Evolutionary conservation across 2,329 filamentous ascomycete species (phyloP).

Genomic region (Apiospora phragmitis): DNA sequence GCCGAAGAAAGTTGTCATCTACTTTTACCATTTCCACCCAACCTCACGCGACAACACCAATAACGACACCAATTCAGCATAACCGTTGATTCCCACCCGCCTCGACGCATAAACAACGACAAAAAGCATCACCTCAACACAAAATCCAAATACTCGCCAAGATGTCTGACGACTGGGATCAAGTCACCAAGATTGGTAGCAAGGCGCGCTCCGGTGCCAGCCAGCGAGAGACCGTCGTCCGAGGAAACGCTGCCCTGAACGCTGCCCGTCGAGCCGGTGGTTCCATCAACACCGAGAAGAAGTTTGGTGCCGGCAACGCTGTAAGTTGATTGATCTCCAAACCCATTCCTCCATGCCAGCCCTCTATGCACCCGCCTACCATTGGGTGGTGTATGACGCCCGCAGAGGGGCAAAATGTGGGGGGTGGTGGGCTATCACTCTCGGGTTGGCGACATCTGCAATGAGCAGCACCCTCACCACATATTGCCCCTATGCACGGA

Average conservation of each 20-base stretch:
- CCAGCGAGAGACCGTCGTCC: slow-evolving; percentile 83
- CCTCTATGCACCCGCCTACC: not conserved
- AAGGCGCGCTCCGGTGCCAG: slow-evolving; percentile 71
- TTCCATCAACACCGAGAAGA: slow-evolving; percentile 88
- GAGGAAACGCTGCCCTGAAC: slow-evolving; percentile 81
- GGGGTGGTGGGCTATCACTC: slow-evolving; percentile 3
- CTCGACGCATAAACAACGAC: not conserved
- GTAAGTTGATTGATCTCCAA: slow-evolving; percentile 55
- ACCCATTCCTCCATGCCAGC: slow-evolving; percentile 10
- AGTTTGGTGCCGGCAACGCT: slow-evolving; percentile 73
- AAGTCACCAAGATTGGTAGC: slow-evolving; percentile 90
- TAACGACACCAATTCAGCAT: not conserved
- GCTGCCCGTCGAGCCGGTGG: slow-evolving; percentile 81
- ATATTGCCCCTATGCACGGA: not conserved
- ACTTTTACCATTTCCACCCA: slow-evolving; percentile 3
- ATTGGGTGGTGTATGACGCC: slow-evolving; percentile 1
- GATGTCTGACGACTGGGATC: slow-evolving; percentile 78
- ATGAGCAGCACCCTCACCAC: not conserved
- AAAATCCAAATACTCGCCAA: slow-evolving; percentile 47
- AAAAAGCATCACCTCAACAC: not conserved
- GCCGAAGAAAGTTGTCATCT: slow-evolving; percentile 6
- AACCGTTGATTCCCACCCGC: not conserved
- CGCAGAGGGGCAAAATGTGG: slow-evolving; percentile 5
- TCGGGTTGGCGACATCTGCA: not conserved
- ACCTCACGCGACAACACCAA: slow-evolving; percentile 4